These are phyloP conservation scores for Trichoderma sp. DNA, from an alignment of 2,329 filamentous ascomycete genomes.

Conservation along the genomic window DNA sequence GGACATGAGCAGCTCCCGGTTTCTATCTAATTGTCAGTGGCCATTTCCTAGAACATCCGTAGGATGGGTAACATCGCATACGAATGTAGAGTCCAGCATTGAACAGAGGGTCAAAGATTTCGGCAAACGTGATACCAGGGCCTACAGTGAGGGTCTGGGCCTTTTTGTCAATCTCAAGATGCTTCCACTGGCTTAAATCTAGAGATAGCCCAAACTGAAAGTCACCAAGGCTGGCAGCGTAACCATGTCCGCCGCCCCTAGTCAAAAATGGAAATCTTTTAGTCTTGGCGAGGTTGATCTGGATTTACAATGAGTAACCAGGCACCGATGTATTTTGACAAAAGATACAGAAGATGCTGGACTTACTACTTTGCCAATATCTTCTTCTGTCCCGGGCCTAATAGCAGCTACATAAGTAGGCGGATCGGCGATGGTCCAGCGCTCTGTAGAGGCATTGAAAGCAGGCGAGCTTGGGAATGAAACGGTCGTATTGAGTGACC, in stretches of 20 bases:
- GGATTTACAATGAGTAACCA: neutral
- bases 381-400: neutral
- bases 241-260: conserved; percentile 1
- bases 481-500: neutral
- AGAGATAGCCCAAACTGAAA: conserved; percentile 4
- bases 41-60: too few relatives aligned
- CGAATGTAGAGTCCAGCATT: conserved; percentile 8
- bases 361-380: neutral
- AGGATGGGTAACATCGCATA: neutral
- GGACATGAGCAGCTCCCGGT: conserved; percentile 11
- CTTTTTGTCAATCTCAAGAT: neutral
- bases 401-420: neutral
- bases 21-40: neutral
- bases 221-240: neutral
- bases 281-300: neutral
- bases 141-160: conserved; percentile 9
- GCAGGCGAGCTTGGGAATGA: neutral
- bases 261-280: neutral
- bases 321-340: too few relatives aligned
- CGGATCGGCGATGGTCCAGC: neutral
- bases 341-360: neutral
- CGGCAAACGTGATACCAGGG: conserved; percentile 4
- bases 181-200: conserved; percentile 1
- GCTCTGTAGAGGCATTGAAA: neutral
- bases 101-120: conserved; percentile 4